These are phyloP conservation scores for Backusella luteola DNA, from an alignment of 192 early-diverging fungal genomes.

Conservation along the genomic window DNA sequence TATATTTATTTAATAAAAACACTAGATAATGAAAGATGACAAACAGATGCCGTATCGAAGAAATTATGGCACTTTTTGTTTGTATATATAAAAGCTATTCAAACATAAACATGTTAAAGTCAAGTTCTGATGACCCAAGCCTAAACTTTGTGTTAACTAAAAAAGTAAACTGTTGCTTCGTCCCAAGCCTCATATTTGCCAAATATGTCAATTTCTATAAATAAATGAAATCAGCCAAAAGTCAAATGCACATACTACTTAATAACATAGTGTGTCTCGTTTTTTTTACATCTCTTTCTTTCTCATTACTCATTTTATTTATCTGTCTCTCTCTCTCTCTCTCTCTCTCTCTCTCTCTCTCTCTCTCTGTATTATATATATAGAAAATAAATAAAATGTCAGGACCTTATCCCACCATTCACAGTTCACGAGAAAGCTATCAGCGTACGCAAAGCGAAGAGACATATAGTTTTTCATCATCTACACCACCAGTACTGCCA, in stretches of 20 bases:
- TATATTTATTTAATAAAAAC: too few species aligned
- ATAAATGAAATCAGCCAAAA: constrained; percentile 1
- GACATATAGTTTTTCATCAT: neutral
- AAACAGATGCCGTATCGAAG: too few species aligned
- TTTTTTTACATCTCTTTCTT: neutral
- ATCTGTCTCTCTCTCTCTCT: neutral
- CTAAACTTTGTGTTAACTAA: neutral
- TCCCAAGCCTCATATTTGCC: constrained; percentile 2
- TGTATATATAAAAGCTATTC: neutral
- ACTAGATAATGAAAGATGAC: too few species aligned
- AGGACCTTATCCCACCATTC: neutral
- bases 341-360: neutral
- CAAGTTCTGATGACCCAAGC: neutral
- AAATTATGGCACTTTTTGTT: neutral
- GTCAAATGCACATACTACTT: neutral
- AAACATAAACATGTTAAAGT: neutral
- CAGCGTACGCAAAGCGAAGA: neutral
- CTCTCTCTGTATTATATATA: neutral
- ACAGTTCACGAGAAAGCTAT: neutral
- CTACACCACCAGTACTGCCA: neutral
- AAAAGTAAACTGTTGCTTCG: neutral
- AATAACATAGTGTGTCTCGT: neutral
- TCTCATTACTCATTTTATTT: neutral
- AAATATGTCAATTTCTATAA: neutral
- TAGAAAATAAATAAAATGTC: neutral